Evolutionary conservation across 495 filamentous ascomycete species (phyloP).

Genomic region (Penicillium waksmanii): DNA sequence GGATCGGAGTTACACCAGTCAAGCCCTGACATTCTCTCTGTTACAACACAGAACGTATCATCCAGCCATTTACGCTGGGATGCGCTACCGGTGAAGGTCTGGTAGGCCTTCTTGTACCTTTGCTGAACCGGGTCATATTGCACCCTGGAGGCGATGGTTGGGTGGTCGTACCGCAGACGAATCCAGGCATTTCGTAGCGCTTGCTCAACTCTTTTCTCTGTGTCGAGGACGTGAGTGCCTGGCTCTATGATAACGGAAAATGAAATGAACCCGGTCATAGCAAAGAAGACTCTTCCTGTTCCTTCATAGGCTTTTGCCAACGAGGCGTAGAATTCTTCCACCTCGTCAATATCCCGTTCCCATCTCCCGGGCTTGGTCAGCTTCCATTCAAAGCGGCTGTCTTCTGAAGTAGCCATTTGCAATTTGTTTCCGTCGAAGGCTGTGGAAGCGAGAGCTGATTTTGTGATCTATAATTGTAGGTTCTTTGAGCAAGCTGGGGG

Average conservation of each 20-base stretch:
- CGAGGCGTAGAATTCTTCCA: constrained; percentile 45
- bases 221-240: background rate
- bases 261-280: constrained; percentile 29
- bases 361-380: constrained; percentile 26
- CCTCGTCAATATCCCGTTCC: constrained; percentile 50
- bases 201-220: background rate
- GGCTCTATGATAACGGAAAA: background rate
- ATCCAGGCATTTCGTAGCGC: constrained; percentile 44
- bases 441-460: background rate
- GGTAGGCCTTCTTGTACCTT: constrained; percentile 45
- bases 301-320: constrained; percentile 40
- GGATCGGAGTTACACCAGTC: constrained; percentile 49
- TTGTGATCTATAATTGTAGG: background rate
- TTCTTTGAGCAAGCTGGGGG: background rate
- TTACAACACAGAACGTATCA: constrained; percentile 37
- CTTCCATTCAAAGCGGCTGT: constrained; percentile 5
- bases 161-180: constrained; percentile 43
- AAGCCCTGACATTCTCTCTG: constrained; percentile 28
- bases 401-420: background rate
- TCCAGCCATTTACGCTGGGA: constrained; percentile 20
- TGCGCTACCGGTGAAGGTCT: constrained; percentile 17
- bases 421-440: background rate
- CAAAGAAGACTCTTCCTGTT: constrained; percentile 44
- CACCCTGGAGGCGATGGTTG: constrained; percentile 46
- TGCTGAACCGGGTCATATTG: constrained; percentile 26